Evolutionary conservation across 1,139 yeast species (phyloP).

Genomic region (Maudiozyma humilis): DNA sequence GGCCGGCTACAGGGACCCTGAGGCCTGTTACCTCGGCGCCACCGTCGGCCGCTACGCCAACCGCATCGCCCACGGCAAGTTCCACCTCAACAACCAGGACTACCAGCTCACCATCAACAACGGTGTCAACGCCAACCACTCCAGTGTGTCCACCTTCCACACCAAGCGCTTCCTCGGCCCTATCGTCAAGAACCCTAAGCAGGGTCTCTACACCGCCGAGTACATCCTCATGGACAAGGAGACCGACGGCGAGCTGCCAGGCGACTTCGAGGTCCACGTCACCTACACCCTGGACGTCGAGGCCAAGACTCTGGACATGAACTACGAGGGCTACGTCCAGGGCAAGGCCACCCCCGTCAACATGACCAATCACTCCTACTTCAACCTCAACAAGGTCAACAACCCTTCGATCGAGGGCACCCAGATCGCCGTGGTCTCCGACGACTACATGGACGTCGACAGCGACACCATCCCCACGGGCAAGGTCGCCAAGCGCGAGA

Average conservation of each 20-base stretch:
- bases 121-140: slow-evolving; percentile 39
- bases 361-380: slow-evolving; percentile 59
- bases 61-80: slow-evolving; percentile 43
- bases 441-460: slow-evolving; percentile 37
- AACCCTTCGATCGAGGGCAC: slow-evolving; percentile 26
- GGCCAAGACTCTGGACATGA: slow-evolving; percentile 36
- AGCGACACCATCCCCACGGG: slow-evolving; percentile 46
- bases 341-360: slow-evolving; percentile 45
- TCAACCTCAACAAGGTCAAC: slow-evolving; percentile 36
- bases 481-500: slow-evolving; percentile 31
- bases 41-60: slow-evolving; percentile 61
- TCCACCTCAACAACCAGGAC: slow-evolving; percentile 37
- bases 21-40: slow-evolving; percentile 51
- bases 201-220: slow-evolving; percentile 34
- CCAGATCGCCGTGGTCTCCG: slow-evolving; percentile 28
- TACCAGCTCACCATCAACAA: slow-evolving; percentile 38
- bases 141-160: slow-evolving; percentile 49
- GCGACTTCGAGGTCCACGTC: slow-evolving; percentile 18
- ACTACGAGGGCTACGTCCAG: slow-evolving; percentile 39
- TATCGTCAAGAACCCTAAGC: slow-evolving; percentile 33
- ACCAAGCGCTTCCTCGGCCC: slow-evolving; percentile 45
- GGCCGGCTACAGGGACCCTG: slow-evolving; percentile 33
- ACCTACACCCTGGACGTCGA: slow-evolving; percentile 17
- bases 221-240: slow-evolving; percentile 38
- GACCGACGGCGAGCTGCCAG: slow-evolving; percentile 20